These are phyloP conservation scores for Pseudonitzschia multistriata DNA, from an alignment of 108 stramenopile genomes.

Conservation along the genomic window DNA sequence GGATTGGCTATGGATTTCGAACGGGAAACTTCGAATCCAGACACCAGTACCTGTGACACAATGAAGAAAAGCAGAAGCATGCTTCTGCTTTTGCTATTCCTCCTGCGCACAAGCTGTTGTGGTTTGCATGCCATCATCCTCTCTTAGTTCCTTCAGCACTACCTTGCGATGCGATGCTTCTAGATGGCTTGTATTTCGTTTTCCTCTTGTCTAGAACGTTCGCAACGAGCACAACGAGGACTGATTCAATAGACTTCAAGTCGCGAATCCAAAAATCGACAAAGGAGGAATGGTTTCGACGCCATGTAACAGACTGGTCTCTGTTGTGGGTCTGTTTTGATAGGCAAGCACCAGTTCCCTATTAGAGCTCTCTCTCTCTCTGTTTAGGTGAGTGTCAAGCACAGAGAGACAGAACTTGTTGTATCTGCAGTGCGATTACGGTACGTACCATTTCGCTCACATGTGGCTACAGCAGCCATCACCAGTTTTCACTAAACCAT, in stretches of 20 bases:
- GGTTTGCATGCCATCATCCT: background rate
- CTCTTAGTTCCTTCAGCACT: background rate
- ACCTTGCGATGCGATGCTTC: background rate
- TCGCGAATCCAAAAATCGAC: background rate
- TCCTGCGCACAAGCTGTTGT: background rate
- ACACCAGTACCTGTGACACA: background rate
- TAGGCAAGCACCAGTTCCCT: background rate
- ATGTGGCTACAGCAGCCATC: too few relatives aligned
- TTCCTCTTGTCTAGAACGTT: too few relatives aligned
- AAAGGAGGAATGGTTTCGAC: background rate
- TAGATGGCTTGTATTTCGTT: too few relatives aligned
- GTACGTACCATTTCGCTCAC: too few relatives aligned
- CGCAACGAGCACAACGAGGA: too few relatives aligned
- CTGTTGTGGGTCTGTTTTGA: background rate
- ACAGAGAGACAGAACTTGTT: too few relatives aligned
- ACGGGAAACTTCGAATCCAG: slow-evolving; percentile 5
- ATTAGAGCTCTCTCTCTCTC: too few relatives aligned
- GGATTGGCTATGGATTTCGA: background rate
- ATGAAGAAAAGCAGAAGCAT: background rate
- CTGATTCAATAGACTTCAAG: background rate
- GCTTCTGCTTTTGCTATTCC: background rate
- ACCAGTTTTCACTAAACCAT: too few relatives aligned
- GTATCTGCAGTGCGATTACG: too few relatives aligned
- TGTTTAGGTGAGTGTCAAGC: too few relatives aligned
- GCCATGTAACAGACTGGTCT: background rate